A percentile compares a stretch with the other conserved stretches of the same genome.
Conservation (phyloP, 2,329 filamentous ascomycete genomes). For the Diplodia scrobiculata region DNA sequence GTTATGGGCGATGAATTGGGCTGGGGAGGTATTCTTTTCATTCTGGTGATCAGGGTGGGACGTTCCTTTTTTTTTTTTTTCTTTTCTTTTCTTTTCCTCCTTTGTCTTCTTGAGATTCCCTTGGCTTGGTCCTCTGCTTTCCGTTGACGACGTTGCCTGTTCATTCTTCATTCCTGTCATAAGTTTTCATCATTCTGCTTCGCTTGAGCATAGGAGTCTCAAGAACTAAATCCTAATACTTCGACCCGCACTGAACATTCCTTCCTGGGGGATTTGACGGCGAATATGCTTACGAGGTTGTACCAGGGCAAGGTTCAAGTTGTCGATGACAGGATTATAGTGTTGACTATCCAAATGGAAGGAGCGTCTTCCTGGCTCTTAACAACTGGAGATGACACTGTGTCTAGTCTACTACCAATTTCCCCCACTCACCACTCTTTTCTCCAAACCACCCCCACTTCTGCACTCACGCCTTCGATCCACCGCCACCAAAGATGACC, state of each 20-base stretch:
- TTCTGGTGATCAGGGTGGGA: neutral
- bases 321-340: neutral
- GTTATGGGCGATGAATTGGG: neutral
- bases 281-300: neutral
- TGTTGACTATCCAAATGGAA: neutral
- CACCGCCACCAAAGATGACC: slow-evolving; percentile 40
- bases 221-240: neutral
- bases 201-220: neutral
- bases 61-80: neutral
- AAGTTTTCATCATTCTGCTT: neutral
- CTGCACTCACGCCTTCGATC: neutral
- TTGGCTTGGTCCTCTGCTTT: neutral
- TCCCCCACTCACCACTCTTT: neutral
- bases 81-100: neutral
- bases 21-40: neutral
- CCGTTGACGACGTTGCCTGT: neutral
- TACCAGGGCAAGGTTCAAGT: neutral
- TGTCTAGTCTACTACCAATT: neutral
- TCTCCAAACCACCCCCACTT: too few species aligned
- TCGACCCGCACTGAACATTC: neutral
- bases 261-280: neutral
- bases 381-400: neutral
- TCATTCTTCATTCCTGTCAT: neutral
- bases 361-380: neutral
- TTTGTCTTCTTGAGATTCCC: neutral